Evolutionary conservation across 2,329 filamentous ascomycete species (phyloP), one percentile per base, ranked within the genome.

Genomic region (Paecilomyces sp.): DNA sequence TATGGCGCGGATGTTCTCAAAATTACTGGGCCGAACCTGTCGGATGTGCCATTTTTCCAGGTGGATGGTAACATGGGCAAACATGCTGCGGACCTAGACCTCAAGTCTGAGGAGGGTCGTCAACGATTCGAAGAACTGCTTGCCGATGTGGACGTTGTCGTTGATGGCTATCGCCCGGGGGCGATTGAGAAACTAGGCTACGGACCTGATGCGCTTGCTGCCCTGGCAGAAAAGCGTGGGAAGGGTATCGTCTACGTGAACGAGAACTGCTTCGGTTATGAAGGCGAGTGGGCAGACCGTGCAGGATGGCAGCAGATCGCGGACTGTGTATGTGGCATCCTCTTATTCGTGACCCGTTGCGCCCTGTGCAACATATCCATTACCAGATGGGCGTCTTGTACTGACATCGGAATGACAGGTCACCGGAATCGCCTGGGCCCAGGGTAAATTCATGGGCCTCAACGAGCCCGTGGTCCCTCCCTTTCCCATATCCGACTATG

Each of bases 1-100:
- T 88, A 91, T 68, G 89, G 89, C 1, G 89, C 89, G 7, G 83
- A 87, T 57, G 88, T 92, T 0, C 80, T 92, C 64, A 89, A 90
- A 66, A 80, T 91, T 54, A 91, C 88, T 2, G 85, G 84, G 7
- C 83, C 86, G 0, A 77, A 84, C 54, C 78, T 91, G n/a, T 83
- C 84, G 3, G 88, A 90, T 61, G 85, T 90, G 1, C 86, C 87
- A 0, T 88, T 88, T 72, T 89, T 89, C 72, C 87, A 90, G 65
- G 82, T 89, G 0, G 88, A 90, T 64, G 84, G 86, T 12, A 90
- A 90, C 68, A 84, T 86, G 68, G 88, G 88, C 25, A 91, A 91
- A 70, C 86, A 87, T 63, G 81, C 85, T 0, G 79, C 81, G 1
- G 84, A 87, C 22, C 75, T 91, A 5, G 81, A 90, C 62, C 78